phyloP scores from a whole-genome alignment of 2,329 filamentous ascomycete species.

The Leptographium lundbergii region DNA sequence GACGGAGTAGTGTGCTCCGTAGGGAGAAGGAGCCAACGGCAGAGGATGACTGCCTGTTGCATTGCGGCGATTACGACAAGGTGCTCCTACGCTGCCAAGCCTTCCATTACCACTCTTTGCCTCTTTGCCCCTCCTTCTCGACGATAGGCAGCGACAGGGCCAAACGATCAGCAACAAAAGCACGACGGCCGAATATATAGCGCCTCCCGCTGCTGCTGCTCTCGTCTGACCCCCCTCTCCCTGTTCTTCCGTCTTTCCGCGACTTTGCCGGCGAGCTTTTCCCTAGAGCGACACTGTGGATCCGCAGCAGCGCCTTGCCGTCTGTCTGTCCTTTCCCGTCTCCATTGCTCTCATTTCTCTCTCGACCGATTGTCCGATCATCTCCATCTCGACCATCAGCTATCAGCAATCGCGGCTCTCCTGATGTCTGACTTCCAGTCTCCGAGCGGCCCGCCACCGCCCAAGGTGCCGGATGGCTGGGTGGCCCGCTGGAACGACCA shows the following conservation, averaged over 20 bases:
- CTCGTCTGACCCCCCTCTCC: neutral
- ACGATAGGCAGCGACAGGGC: neutral
- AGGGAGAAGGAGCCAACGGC: neutral
- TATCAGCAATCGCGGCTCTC: neutral
- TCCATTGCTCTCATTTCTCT: neutral
- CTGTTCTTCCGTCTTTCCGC: neutral
- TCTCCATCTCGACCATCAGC: neutral
- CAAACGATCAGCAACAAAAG: neutral
- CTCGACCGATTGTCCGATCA: neutral
- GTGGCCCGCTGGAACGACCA: constrained; percentile 74
- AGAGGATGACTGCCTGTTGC: neutral
- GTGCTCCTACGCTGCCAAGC: neutral
- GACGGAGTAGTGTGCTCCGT: neutral
- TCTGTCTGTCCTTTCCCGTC: neutral
- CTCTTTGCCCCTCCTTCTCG: neutral
- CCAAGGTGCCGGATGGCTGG: constrained; percentile 65
- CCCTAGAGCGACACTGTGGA: neutral
- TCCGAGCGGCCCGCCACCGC: constrained; percentile 42
- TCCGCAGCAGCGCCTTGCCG: neutral
- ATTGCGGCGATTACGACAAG: neutral
- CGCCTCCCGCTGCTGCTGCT: neutral
- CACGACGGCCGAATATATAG: neutral
- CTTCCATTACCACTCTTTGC: no score
- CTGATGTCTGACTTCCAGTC: constrained; percentile 39
- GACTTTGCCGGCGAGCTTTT: neutral